Conservation (phyloP, 371 early-diverging fungal genomes). For the Mucor racemosus region DNA sequence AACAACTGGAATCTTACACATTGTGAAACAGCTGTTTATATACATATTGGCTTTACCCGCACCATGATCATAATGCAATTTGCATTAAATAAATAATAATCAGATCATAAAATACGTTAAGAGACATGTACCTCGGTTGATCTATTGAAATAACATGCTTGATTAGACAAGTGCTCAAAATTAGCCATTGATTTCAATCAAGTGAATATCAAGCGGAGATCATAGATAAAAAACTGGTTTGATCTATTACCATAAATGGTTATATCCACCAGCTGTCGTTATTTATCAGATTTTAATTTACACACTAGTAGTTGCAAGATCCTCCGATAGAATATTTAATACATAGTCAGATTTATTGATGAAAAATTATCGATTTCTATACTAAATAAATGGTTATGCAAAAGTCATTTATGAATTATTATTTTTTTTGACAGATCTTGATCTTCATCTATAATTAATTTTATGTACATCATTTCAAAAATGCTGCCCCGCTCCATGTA, state of each 20-base stretch:
- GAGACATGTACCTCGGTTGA: neutral
- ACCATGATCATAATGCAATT: neutral
- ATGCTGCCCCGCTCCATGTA: neutral
- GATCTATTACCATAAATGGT: neutral
- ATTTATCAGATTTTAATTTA: conserved; percentile 3
- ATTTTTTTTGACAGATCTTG: no score
- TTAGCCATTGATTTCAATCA: neutral
- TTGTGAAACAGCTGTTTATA: no score
- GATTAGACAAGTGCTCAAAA: neutral
- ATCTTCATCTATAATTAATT: no score
- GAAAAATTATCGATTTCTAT: no score
- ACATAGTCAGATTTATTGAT: no score
- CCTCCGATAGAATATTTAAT: no score
- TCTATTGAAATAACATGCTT: neutral
- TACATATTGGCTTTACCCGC: no score
- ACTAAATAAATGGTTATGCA: no score
- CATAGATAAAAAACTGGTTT: neutral
- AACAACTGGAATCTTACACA: neutral
- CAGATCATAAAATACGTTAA: neutral
- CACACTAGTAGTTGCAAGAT: no score
- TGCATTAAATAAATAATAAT: neutral
- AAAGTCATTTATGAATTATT: no score
- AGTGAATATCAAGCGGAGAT: neutral
- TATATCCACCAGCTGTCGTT: neutral
- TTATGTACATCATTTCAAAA: neutral